These are phyloP conservation scores for Pseudohyphozyma bogoriensis DNA, from an alignment of 768 basidiomycete genomes.

Conservation along the genomic window DNA sequence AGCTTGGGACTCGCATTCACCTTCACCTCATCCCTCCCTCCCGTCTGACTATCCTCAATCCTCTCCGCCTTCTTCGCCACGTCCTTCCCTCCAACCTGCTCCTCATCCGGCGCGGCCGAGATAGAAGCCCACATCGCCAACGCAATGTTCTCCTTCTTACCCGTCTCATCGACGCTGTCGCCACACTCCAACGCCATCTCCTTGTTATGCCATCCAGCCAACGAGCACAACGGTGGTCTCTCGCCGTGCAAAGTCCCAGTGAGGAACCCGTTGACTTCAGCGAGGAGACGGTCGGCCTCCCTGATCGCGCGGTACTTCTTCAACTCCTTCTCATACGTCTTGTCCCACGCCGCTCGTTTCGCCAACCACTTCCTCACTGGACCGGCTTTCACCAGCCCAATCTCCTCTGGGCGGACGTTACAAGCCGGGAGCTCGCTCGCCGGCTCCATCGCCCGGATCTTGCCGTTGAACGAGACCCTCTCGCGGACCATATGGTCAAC, in stretches of 20 bases:
- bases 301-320: conserved; percentile 32
- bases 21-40: too few species aligned
- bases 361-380: conserved; percentile 38
- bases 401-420: conserved; percentile 50
- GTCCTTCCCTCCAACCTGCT: background rate
- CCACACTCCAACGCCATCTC: conserved; percentile 33
- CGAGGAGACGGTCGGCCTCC: conserved; percentile 18
- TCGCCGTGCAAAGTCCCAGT: conserved; percentile 35
- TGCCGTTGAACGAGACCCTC: conserved; percentile 67
- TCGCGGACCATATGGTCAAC: conserved; percentile 73
- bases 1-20: too few species aligned
- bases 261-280: conserved; percentile 35
- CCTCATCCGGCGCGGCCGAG: background rate
- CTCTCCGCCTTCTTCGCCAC: conserved; percentile 20
- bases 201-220: conserved; percentile 34
- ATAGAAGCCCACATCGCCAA: conserved; percentile 36
- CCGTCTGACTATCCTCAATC: conserved; percentile 27
- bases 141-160: conserved; percentile 33
- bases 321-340: conserved; percentile 34
- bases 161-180: conserved; percentile 37
- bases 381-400: conserved; percentile 45
- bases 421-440: conserved; percentile 58
- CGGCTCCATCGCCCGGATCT: conserved; percentile 68
- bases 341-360: conserved; percentile 36
- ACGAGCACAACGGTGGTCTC: conserved; percentile 32